phyloP scores from a whole-genome alignment of 2,329 filamentous ascomycete genomes.

The Cadophora malorum region DNA sequence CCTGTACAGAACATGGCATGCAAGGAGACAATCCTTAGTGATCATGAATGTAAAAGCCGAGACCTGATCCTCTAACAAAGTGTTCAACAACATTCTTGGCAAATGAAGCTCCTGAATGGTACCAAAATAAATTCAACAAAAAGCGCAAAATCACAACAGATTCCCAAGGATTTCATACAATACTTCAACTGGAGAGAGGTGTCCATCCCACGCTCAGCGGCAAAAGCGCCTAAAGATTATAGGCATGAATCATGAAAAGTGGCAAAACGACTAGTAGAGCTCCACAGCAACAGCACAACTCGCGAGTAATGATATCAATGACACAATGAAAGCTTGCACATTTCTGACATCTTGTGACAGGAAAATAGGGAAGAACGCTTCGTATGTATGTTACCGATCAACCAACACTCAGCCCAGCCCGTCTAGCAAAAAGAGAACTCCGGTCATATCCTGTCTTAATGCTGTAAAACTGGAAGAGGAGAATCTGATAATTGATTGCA shows the following conservation, averaged over 20 bases:
- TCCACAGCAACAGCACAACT: neutral
- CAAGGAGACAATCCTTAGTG: too few relatives aligned
- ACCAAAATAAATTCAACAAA: too few relatives aligned
- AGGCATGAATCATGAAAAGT: conserved; percentile 10
- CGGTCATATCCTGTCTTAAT: neutral
- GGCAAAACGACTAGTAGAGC: neutral
- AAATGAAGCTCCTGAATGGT: neutral
- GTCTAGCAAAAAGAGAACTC: neutral
- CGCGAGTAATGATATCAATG: conserved; percentile 3
- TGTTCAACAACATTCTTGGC: neutral
- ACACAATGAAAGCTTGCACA: neutral
- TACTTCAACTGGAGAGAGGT: neutral
- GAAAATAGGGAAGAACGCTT: neutral
- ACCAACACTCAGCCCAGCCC: neutral
- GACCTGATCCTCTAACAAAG: neutral
- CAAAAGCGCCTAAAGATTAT: neutral
- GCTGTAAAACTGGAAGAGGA: conserved; percentile 30
- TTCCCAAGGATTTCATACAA: neutral
- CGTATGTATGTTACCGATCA: neutral
- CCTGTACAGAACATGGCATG: too few relatives aligned
- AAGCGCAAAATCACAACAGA: neutral
- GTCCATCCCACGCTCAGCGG: neutral
- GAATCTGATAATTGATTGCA: conserved; percentile 31
- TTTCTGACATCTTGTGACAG: neutral
- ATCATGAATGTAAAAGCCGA: neutral